Percentiles rank a stretch among this genome's conserved stretches.
Evolutionary conservation across 345 rosid genomes (phyloP).

Genomic region (Clausena lansium): DNA sequence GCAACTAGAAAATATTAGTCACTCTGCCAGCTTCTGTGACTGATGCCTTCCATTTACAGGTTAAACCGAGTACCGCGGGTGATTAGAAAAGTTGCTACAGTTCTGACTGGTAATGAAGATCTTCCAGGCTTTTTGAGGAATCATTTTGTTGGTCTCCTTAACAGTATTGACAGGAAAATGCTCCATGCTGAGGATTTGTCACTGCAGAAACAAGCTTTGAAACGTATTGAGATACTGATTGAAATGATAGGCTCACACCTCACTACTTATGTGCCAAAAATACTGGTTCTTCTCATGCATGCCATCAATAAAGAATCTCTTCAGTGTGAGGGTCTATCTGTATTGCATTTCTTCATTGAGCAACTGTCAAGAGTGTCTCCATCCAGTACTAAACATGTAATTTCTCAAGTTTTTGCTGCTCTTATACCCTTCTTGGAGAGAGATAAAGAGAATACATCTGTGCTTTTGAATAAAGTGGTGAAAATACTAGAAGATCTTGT

Average conservation of each 20-base stretch:
- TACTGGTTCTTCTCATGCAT: slow-evolving; percentile 97
- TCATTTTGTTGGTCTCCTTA: slow-evolving; percentile 97
- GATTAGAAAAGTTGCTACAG: slow-evolving; percentile 75
- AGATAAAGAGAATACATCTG: slow-evolving; percentile 54
- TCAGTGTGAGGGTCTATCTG: slow-evolving; percentile 82
- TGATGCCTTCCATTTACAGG: slow-evolving; percentile 45
- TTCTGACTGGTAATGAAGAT: slow-evolving; percentile 75
- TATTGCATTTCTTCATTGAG: slow-evolving; percentile 76
- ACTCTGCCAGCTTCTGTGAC: neutral
- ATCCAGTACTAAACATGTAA: slow-evolving; percentile 78
- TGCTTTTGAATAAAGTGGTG: slow-evolving; percentile 62
- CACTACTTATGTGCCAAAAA: slow-evolving; percentile 85
- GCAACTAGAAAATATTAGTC: neutral
- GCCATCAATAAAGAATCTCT: slow-evolving; percentile 80
- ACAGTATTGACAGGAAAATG: slow-evolving; percentile 89
- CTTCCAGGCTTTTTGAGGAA: slow-evolving; percentile 82
- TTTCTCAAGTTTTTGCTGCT: slow-evolving; percentile 93
- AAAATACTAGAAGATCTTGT: slow-evolving; percentile 88
- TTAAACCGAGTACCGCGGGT: slow-evolving; percentile 71
- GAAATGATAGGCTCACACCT: slow-evolving; percentile 90
- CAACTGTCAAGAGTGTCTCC: slow-evolving; percentile 77
- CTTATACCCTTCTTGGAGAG: slow-evolving; percentile 89
- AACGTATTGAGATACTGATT: slow-evolving; percentile 84
- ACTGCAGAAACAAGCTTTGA: slow-evolving; percentile 86
- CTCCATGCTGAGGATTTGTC: slow-evolving; percentile 70